phyloP scores from a whole-genome alignment of 1,284 basidiomycete genomes.

The Xerocomus nothofagi region DNA sequence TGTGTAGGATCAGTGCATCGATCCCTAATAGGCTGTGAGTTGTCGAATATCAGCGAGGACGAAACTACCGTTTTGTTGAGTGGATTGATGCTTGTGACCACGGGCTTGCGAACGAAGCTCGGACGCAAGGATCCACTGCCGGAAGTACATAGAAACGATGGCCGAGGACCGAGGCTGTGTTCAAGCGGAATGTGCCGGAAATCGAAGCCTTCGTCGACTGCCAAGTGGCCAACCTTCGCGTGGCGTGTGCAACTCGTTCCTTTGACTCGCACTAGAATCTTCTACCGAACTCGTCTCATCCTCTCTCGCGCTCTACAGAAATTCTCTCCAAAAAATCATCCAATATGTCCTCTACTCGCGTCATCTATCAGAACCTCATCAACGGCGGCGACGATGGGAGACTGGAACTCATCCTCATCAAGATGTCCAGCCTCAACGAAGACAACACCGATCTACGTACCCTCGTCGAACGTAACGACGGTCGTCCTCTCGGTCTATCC shows the following conservation, averaged over 20 bases:
- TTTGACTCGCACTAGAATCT: conserved; percentile 11
- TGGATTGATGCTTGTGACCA: no score
- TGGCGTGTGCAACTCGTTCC: neutral
- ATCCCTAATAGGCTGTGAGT: neutral
- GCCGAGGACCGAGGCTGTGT: neutral
- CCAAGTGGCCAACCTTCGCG: neutral
- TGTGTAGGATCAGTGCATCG: neutral
- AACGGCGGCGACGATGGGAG: conserved; percentile 27
- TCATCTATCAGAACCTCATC: conserved; percentile 32
- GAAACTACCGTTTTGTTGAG: neutral
- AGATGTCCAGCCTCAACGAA: conserved; percentile 25
- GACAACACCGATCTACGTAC: conserved; percentile 22
- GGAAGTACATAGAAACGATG: no score
- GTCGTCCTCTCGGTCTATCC: conserved; percentile 34
- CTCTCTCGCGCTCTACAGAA: neutral
- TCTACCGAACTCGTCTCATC: neutral
- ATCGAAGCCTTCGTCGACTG: neutral
- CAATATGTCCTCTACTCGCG: conserved; percentile 16
- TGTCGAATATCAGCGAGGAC: neutral
- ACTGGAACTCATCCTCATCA: conserved; percentile 17
- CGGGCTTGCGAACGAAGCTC: neutral
- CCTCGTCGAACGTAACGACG: conserved; percentile 34
- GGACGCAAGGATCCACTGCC: no score
- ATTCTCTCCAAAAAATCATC: neutral
- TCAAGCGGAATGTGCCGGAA: neutral